Base-by-base conservation (phyloP, 2,329 filamentous ascomycete genomes). In the Xylariaceae sp. region DNA sequence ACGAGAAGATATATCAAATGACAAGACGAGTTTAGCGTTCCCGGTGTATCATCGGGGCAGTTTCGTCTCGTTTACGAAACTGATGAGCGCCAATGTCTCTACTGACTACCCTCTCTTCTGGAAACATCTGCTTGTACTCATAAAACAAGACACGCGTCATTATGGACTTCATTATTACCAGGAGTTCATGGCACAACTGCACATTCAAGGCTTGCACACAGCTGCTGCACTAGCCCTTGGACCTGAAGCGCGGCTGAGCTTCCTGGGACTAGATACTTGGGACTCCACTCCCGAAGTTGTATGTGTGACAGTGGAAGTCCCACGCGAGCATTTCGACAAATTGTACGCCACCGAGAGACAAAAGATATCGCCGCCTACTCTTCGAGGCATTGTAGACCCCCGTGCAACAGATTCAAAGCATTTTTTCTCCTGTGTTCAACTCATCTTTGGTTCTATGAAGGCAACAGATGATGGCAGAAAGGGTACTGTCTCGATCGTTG, bases 381-480 rank as follows among this genome's bases (percentile, higher is more conserved):
- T 63, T 40, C 51, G 58, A 11, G 49, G 59, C 12, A 12, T 53
- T 11, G 7, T 60, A 11, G 45, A 41, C 18, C 45, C 46, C 13
- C 41, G 40, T 14, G 14, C 16, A 6, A 12, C 34, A 12, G 41
- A 31, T 36, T 51, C 41, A 46, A 39, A 47, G 17, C 45, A 51
- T 19, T 18, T 34, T 19, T 78, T 72, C 57, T 60, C 66, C 3
- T 66, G 72, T 50, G 63, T 74, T 12, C 75, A 78, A 1, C 55
- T 77, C 31, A 51, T 61, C 5, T 77, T 77, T 57, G 76, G 75
- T 13, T 65, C 60, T 0, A 49, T 74, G 12, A 48, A 42, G 1
- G 67, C 69, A 0, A 31, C 59, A 5, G 55, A 54, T 5, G 55
- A 66, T 1, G 54, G 60, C 6, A 68, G 71, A n/a, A 59, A 64